These are phyloP conservation scores for Pittosporum tobira DNA, from an alignment of 129 eudicot species.

Conservation along the genomic window DNA sequence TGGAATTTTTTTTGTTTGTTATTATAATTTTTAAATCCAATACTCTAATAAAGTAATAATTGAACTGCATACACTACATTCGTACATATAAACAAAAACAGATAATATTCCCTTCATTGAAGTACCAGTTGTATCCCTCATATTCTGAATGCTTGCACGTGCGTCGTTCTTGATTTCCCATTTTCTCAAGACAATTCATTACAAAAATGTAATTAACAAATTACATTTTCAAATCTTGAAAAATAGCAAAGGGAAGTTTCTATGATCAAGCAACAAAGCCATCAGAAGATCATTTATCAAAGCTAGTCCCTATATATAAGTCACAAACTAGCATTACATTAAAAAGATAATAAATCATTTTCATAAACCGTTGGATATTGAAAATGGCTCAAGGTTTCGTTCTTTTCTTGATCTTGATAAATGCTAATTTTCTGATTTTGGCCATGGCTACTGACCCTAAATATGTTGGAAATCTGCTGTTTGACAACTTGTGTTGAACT, in stretches of 20 bases:
- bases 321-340: not conserved
- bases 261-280: conserved; percentile 3
- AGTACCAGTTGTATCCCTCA: conserved; percentile 20
- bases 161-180: conserved; percentile 16
- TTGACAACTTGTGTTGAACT: too few species aligned
- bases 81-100: conserved; percentile 1
- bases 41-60: not conserved
- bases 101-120: conserved; percentile 27
- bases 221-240: not conserved
- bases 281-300: conserved; percentile 6
- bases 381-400: not conserved
- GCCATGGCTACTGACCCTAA: not conserved
- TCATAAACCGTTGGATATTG: too few species aligned
- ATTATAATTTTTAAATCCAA: not conserved
- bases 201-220: not conserved
- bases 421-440: conserved; percentile 3
- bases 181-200: conserved; percentile 10
- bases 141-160: conserved; percentile 26
- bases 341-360: not conserved
- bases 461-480: too few species aligned
- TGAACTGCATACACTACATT: not conserved
- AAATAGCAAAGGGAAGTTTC: conserved; percentile 21
- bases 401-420: conserved; percentile 2
- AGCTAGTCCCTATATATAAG: not conserved
- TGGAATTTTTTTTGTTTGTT: too few species aligned